Evolutionary conservation across 176 grass and related monocot genomes (phyloP).

Genomic region (Triticum turgidum): DNA sequence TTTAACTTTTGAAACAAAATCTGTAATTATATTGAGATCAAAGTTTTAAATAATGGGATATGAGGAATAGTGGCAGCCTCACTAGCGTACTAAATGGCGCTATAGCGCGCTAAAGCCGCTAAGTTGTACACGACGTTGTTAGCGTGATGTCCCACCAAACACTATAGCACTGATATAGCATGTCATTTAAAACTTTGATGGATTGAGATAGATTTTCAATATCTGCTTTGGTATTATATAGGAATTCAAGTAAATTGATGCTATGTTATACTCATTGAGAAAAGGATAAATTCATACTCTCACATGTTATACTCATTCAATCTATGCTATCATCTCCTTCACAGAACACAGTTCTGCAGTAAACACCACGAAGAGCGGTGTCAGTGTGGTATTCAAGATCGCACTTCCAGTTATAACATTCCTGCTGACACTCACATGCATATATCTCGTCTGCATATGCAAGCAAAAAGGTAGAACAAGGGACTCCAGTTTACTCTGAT

Average conservation of each 20-base stretch:
- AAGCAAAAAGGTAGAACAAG: conserved; percentile 29
- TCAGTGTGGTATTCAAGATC: background rate
- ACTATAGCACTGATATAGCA: too few relatives aligned
- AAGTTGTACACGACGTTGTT: too few relatives aligned
- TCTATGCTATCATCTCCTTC: background rate
- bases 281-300: background rate
- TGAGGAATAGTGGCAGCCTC: too few relatives aligned
- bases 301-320: too few relatives aligned
- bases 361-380: background rate
- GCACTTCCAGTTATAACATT: background rate
- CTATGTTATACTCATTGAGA: background rate
- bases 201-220: background rate
- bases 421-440: background rate
- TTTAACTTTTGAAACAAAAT: background rate
- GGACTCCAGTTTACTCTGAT: background rate
- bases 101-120: too few relatives aligned
- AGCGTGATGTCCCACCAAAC: too few relatives aligned
- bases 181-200: too few relatives aligned
- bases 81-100: too few relatives aligned
- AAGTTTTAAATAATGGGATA: too few relatives aligned
- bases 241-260: background rate
- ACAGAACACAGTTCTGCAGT: background rate
- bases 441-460: background rate
- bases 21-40: background rate
- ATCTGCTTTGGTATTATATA: conserved; percentile 39